These are phyloP conservation scores for Plasmodium gallinaceum DNA, from an alignment of 169 alveolate species.

Conservation along the genomic window DNA sequence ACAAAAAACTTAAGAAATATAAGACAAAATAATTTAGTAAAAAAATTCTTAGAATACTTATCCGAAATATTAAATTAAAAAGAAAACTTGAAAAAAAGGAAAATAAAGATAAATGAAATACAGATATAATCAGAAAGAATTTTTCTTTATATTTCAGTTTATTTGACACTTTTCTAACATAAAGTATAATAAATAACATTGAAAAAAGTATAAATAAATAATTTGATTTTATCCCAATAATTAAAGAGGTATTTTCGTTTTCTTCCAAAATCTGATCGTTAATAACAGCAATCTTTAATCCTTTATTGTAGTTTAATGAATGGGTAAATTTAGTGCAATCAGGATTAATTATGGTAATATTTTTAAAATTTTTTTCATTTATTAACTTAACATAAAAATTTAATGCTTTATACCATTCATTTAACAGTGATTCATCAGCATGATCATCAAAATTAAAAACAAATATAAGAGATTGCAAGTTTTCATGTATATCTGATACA, in stretches of 20 bases:
- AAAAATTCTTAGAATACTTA: slow-evolving; percentile 27
- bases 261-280: slow-evolving; percentile 34
- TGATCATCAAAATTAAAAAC: slow-evolving; percentile 49
- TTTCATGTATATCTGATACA: slow-evolving; percentile 4
- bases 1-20: slow-evolving; percentile 48
- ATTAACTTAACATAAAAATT: slow-evolving; percentile 15
- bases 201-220: slow-evolving; percentile 40
- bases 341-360: slow-evolving; percentile 7
- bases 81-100: slow-evolving; percentile 47
- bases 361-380: slow-evolving; percentile 13
- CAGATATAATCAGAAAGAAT: background rate
- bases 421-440: slow-evolving; percentile 9
- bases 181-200: slow-evolving; percentile 23
- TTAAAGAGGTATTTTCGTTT: slow-evolving; percentile 15
- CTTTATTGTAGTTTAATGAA: slow-evolving; percentile 1
- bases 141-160: slow-evolving; percentile 6
- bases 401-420: slow-evolving; percentile 43
- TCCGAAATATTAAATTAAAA: slow-evolving; percentile 20
- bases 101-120: slow-evolving; percentile 21
- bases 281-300: slow-evolving; percentile 14
- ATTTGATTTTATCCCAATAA: slow-evolving; percentile 35
- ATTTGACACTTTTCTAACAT: slow-evolving; percentile 14
- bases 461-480: slow-evolving; percentile 43
- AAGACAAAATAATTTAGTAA: slow-evolving; percentile 26
- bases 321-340: slow-evolving; percentile 24